Conservation (phyloP, 2,329 filamentous ascomycete species). For the Aspergillus transmontanensis region DNA sequence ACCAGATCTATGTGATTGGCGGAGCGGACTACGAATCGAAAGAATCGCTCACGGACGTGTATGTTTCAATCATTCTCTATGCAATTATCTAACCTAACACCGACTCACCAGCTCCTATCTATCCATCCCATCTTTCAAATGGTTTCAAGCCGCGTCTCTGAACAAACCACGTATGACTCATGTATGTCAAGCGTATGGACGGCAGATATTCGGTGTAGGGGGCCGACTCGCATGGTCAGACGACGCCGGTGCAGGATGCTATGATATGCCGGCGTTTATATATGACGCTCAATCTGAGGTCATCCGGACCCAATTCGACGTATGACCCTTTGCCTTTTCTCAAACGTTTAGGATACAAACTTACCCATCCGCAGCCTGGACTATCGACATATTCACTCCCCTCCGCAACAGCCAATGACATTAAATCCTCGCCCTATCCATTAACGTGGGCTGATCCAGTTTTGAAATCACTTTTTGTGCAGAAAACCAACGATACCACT, state of each 20-base stretch:
- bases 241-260: constrained; percentile 12
- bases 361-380: constrained; percentile 3
- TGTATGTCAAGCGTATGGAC: constrained; percentile 14
- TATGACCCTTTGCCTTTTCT: neutral
- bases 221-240: constrained; percentile 15
- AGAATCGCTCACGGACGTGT: constrained; percentile 13
- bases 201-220: constrained; percentile 17
- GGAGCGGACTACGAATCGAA: constrained; percentile 15
- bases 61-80: neutral
- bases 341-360: neutral
- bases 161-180: constrained; percentile 16
- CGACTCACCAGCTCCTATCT: constrained; percentile 15
- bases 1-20: constrained; percentile 18
- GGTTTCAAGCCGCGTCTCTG: constrained; percentile 15
- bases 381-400: constrained; percentile 13
- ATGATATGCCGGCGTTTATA: constrained; percentile 15
- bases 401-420: constrained; percentile 9
- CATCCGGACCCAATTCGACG: constrained; percentile 11
- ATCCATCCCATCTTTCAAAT: constrained; percentile 22
- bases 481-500: neutral
- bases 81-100: neutral
- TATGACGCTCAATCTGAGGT: constrained; percentile 19
- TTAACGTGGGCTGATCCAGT: constrained; percentile 2
- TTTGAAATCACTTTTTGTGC: neutral
- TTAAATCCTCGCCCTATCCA: constrained; percentile 11